phyloP scores from a whole-genome alignment of 176 grass and related monocot genomes.

The Triticum monococcum region DNA sequence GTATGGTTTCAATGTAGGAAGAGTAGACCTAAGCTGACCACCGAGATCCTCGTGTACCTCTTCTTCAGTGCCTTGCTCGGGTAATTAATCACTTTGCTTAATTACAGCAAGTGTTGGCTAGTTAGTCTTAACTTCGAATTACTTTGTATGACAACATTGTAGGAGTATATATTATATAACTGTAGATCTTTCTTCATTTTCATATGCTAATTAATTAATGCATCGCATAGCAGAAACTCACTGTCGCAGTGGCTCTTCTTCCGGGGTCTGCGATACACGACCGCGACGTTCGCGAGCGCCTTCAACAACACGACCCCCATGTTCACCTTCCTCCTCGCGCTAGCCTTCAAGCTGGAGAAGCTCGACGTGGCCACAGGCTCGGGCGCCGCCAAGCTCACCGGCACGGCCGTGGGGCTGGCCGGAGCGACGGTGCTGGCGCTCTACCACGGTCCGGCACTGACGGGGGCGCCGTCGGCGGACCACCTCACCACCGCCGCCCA shows the following conservation, averaged over 20 bases:
- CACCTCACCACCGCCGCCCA: background rate
- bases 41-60: slow-evolving; percentile 4
- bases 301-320: slow-evolving; percentile 59
- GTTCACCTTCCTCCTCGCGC: slow-evolving; percentile 50
- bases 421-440: slow-evolving; percentile 57
- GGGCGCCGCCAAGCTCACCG: slow-evolving; percentile 42
- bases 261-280: slow-evolving; percentile 47
- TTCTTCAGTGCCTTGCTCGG: slow-evolving; percentile 8
- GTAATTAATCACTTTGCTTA: slow-evolving; percentile 17
- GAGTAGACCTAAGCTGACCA: slow-evolving; percentile 71
- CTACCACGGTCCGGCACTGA: slow-evolving; percentile 57
- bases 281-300: slow-evolving; percentile 56
- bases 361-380: background rate
- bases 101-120: too few relatives aligned
- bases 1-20: slow-evolving; percentile 41
- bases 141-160: too few relatives aligned
- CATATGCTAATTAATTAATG: background rate
- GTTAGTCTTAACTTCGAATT: too few relatives aligned
- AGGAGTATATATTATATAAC: background rate
- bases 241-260: slow-evolving; percentile 59
- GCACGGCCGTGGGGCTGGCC: slow-evolving; percentile 42
- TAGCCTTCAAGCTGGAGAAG: slow-evolving; percentile 30
- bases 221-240: slow-evolving; percentile 35
- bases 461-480: too few relatives aligned
- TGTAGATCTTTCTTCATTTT: background rate